Evolutionary conservation across 2,329 filamentous ascomycete species (phyloP), one percentile per base, ranked within the genome.

Genomic region (Arthrobotrys musiformis): DNA sequence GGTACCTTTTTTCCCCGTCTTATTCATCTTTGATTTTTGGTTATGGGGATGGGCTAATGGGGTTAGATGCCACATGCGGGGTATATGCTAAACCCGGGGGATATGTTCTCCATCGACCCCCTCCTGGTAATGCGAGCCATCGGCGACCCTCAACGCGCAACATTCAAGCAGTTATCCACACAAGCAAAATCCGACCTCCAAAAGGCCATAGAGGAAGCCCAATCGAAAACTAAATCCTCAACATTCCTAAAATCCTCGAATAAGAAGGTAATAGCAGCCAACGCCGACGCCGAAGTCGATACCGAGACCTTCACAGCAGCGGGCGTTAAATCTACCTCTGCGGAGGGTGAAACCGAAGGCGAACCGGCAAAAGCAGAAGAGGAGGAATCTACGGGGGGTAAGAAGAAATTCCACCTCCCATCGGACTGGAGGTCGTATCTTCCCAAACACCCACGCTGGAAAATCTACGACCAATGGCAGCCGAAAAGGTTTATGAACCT

Each of bases 71-170:
- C 88, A 79, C 92, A 95, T 82, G 94, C 95, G 7, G 92, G 93
- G 68, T 99, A 99, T 84, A 90, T 93, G 79, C 88, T 99, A 42
- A 99, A 99, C 84, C 96, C 95, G 1, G 95, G 95, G 80, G 95
- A 99, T 83, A 93, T 99, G 90, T 99, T 99, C 87, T 93, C 97
- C 83, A 94, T 99, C 81, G 92, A 97, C 19, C 88, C 92, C 37
- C 93, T 97, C 42, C 90, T 91, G 81, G 95, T 99, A 70, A 87
- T 99, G 84, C 94, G 88, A 81, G 94, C 93, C 35, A 97, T 94
- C 0, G 95, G 95, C 73, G 30, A 54, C 87, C 88, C 88, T 89
- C 58, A 95, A 93, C 84, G 84, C 87, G 58, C 19, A 11, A 63
- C 79, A 26, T 77, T 73, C 70, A 52, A 54, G 63, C 66, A 44